Base-by-base conservation (phyloP, 345 rosid species). In the Draba incana region DNA sequence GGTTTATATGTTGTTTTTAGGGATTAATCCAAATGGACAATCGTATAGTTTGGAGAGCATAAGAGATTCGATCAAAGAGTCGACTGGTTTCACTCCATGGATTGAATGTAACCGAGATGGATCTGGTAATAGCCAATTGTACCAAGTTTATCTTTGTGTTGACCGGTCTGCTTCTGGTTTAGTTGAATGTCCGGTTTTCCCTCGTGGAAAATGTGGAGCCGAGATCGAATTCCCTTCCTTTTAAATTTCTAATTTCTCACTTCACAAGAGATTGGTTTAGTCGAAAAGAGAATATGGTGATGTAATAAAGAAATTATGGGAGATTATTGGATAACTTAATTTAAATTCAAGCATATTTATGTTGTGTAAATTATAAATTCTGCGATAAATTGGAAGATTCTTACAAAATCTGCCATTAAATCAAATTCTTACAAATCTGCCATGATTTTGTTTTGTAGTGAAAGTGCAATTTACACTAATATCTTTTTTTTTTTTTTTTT, bases 131-230 rank as follows among this genome's bases (percentile, higher is more conserved):
- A 85, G 81, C 44, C 99, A 94, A 68, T 83, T 94, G 38, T 90
- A 87, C 81, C 96, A 90, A 80, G 71, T 94, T 37, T 94, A 88
- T 45, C n/a, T 87, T 23, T 94, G 99, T 55, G 92, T 90, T 5
- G 92, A 93, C 76, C 72, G 72, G 14, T 69, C 96, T 44, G 98
- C 74, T 31, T 82, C 92, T 0, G 43, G 82, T 11, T 77, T 90
- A 45, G 82, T 88, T 6, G 81, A 87, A 20, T 93, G 98, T 10
- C 94, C 98, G 3, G 85, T 88, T 20, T 84, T 84, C 68, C 97
- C 98, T 11, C 63, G 5, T 9, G 87, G 78, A 3, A 71, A 67
- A 45, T 93, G 98, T 78, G 86, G 71, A 25, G 55, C 81, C 0
- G 35, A 84, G 65, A 85, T 92, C 13, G 83, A 84, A 62, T 92